phyloP scores from a whole-genome alignment of 2,329 filamentous ascomycete species.

The Colletotrichum sojae region DNA sequence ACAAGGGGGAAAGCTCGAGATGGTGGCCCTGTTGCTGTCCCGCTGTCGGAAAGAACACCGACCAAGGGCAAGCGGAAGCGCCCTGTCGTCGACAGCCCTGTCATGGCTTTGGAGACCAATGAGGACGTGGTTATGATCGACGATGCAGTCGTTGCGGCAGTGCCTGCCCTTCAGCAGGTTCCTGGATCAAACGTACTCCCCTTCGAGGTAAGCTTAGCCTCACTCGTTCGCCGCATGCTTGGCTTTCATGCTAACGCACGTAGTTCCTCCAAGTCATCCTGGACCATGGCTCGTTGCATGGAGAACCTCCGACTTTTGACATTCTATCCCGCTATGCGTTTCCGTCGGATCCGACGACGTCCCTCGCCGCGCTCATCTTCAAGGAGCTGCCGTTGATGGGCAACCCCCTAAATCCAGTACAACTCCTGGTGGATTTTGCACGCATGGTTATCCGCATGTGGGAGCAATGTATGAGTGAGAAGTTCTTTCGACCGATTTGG shows the following conservation, averaged over 20 bases:
- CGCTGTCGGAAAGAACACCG: constrained; percentile 70
- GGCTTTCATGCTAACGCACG: background rate
- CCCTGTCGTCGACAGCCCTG: constrained; percentile 75
- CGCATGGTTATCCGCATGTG: constrained; percentile 76
- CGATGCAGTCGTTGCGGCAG: constrained; percentile 35
- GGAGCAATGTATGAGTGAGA: constrained; percentile 76
- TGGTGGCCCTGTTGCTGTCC: constrained; percentile 58
- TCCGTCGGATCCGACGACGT: constrained; percentile 73
- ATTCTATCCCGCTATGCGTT: constrained; percentile 75
- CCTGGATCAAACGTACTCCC: constrained; percentile 46
- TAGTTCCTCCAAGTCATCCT: constrained; percentile 75
- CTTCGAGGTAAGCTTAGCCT: constrained; percentile 59
- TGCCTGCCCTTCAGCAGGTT: background rate
- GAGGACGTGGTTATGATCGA: constrained; percentile 57
- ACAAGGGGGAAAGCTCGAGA: constrained; percentile 59
- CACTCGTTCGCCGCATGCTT: background rate
- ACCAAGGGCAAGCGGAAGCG: constrained; percentile 81
- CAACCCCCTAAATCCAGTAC: constrained; percentile 62
- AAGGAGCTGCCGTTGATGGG: constrained; percentile 75
- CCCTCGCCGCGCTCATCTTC: constrained; percentile 77
- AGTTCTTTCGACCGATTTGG: constrained; percentile 73
- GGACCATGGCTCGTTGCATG: constrained; percentile 70
- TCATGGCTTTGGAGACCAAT: constrained; percentile 70
- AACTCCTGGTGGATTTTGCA: constrained; percentile 75
- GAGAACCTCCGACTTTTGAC: constrained; percentile 76